These are phyloP conservation scores for Beta vulgaris DNA, from an alignment of 148 eudicot species.

Conservation along the genomic window DNA sequence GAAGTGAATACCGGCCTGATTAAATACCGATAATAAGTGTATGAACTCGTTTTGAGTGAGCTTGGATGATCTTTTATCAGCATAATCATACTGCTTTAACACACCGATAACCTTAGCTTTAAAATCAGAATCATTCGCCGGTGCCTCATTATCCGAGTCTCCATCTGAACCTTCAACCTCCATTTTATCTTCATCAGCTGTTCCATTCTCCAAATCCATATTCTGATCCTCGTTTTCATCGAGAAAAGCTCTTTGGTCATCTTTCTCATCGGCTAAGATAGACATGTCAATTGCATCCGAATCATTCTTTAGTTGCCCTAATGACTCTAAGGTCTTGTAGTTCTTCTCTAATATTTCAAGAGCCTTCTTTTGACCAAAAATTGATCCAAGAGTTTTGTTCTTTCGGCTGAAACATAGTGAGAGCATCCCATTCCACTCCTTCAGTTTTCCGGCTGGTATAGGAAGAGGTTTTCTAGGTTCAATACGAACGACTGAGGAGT, in stretches of 20 bases:
- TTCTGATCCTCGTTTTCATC: conserved; percentile 39
- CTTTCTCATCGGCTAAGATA: conserved; percentile 39
- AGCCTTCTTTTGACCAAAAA: conserved; percentile 67
- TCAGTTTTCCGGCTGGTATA: conserved; percentile 54
- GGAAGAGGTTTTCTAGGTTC: conserved; percentile 88
- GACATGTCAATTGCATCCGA: conserved; percentile 44
- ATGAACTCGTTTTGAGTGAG: conserved; percentile 87
- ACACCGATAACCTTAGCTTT: conserved; percentile 63
- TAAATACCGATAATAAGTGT: conserved; percentile 73
- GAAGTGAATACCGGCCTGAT: conserved; percentile 81
- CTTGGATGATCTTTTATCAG: conserved; percentile 84
- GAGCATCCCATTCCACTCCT: conserved; percentile 91
- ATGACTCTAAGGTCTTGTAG: conserved; percentile 55
- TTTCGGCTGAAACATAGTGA: conserved; percentile 77
- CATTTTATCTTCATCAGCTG: conserved; percentile 59
- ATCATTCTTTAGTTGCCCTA: conserved; percentile 35
- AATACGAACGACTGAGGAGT: conserved; percentile 88
- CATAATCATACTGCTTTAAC: conserved; percentile 67
- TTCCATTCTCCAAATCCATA: conserved; percentile 57
- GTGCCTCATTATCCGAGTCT: conserved; percentile 38
- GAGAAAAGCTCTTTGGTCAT: conserved; percentile 36
- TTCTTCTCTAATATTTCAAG: conserved; percentile 75
- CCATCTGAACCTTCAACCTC: conserved; percentile 42
- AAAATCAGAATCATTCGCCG: conserved; percentile 47
- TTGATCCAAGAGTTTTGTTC: conserved; percentile 79